These are phyloP conservation scores for Globisporangium heterothallicum DNA, from an alignment of 352 stramenopile genomes.

Conservation along the genomic window DNA sequence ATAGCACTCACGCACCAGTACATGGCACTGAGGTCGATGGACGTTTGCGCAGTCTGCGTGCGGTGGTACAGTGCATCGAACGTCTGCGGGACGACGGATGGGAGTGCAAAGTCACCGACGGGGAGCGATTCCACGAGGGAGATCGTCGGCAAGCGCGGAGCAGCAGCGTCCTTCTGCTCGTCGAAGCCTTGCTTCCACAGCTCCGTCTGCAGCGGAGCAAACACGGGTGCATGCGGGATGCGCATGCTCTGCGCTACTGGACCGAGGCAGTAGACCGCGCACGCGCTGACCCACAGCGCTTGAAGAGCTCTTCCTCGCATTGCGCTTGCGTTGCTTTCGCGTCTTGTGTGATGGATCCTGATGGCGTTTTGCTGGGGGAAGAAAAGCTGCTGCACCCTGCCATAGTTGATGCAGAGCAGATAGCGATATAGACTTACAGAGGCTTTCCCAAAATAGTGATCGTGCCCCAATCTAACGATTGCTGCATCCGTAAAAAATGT, in stretches of 20 bases:
- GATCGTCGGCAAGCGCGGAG: slow-evolving; percentile 15
- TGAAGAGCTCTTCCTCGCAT: neutral
- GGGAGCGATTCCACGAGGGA: slow-evolving; percentile 66
- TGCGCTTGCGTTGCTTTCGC: neutral
- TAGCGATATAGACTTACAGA: too few species aligned
- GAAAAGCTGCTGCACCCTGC: too few species aligned
- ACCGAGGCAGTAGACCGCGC: neutral
- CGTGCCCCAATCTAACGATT: too few species aligned
- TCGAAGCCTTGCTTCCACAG: slow-evolving; percentile 1
- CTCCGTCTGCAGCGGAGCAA: slow-evolving; percentile 1
- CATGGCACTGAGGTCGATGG: slow-evolving; percentile 78
- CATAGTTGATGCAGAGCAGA: too few species aligned
- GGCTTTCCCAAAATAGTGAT: too few species aligned
- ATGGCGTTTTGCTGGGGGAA: too few species aligned
- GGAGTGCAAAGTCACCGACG: slow-evolving; percentile 49
- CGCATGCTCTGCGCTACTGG: neutral
- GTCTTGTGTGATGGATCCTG: neutral
- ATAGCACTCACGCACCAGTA: slow-evolving; percentile 40
- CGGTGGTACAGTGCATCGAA: slow-evolving; percentile 40
- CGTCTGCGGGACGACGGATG: slow-evolving; percentile 31
- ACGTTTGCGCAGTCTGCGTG: slow-evolving; percentile 31
- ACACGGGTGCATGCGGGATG: slow-evolving; percentile 1
- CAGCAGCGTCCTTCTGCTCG: neutral
- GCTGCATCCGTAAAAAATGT: too few species aligned
- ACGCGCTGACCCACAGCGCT: neutral